phyloP scores from a whole-genome alignment of 1,284 basidiomycete genomes.

The Heterobasidion irregulare region DNA sequence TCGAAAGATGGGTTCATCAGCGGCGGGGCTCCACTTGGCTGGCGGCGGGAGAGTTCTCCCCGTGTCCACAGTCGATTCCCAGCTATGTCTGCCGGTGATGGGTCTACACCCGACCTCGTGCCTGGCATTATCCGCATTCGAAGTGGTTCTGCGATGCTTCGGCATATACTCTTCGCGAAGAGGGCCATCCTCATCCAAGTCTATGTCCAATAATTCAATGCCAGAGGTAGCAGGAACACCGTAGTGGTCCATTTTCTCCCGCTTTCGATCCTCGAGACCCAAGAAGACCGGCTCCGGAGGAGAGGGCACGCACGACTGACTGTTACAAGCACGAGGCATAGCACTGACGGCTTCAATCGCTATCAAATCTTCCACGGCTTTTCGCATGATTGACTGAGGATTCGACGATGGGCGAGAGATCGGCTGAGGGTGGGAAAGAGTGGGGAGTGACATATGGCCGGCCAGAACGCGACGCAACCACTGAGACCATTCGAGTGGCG shows the following conservation, averaged over 20 bases:
- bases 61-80: constrained; percentile 21
- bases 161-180: constrained; percentile 74
- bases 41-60: constrained; percentile 55
- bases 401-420: constrained; percentile 69
- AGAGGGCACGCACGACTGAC: constrained; percentile 10
- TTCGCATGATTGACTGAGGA: constrained; percentile 58
- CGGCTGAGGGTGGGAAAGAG: constrained; percentile 57
- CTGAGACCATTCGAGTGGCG: constrained; percentile 51
- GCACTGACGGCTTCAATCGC: constrained; percentile 30
- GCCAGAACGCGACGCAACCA: constrained; percentile 60
- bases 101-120: constrained; percentile 5
- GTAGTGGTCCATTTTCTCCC: constrained; percentile 38
- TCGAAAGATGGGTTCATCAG: constrained; percentile 61
- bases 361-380: constrained; percentile 60
- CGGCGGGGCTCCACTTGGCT: constrained; percentile 71
- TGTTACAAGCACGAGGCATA: constrained; percentile 10
- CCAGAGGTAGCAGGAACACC: constrained; percentile 21
- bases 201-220: constrained; percentile 54
- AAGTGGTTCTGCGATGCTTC: constrained; percentile 39
- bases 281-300: constrained; percentile 60
- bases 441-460: constrained; percentile 54
- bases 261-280: constrained; percentile 53
- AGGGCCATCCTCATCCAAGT: constrained; percentile 75
- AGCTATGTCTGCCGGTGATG: constrained; percentile 12
- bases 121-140: constrained; percentile 14